Evolutionary conservation across 352 stramenopile species (phyloP).

Genomic region (Hyaloperonospora brassicae): DNA sequence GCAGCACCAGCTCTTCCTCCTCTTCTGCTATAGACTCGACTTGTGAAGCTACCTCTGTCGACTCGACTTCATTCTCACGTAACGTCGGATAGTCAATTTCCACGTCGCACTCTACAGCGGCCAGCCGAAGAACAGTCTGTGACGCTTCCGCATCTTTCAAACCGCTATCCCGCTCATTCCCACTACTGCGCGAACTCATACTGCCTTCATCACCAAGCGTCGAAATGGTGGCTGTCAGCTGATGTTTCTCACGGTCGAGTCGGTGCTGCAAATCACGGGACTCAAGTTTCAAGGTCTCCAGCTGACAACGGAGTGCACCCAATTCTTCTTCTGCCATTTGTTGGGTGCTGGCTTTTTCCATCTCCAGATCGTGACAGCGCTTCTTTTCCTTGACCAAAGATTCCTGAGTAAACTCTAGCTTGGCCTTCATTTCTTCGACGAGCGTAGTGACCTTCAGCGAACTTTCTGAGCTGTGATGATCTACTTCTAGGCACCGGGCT

Average conservation of each 20-base stretch:
- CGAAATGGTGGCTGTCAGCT: slow-evolving; percentile 21
- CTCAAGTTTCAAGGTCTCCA: slow-evolving; percentile 22
- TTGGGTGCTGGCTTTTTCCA: slow-evolving; percentile 16
- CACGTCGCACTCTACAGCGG: slow-evolving; percentile 6
- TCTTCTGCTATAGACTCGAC: slow-evolving; percentile 30
- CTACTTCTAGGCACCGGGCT: slow-evolving; percentile 23
- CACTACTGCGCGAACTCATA: slow-evolving; percentile 5
- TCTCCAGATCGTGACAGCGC: slow-evolving; percentile 14
- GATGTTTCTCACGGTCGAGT: slow-evolving; percentile 19
- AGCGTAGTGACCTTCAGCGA: background rate
- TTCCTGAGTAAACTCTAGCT: slow-evolving; percentile 18
- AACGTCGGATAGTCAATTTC: slow-evolving; percentile 18
- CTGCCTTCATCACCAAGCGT: slow-evolving; percentile 5
- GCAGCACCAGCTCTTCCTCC: slow-evolving; percentile 10
- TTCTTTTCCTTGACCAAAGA: slow-evolving; percentile 17
- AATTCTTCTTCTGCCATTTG: slow-evolving; percentile 31
- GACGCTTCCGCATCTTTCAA: slow-evolving; percentile 13
- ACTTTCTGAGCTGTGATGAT: slow-evolving; percentile 3
- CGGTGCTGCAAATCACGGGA: slow-evolving; percentile 5
- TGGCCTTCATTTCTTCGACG: slow-evolving; percentile 13
- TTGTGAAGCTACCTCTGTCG: slow-evolving; percentile 17
- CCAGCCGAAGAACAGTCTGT: slow-evolving; percentile 16
- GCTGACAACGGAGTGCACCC: slow-evolving; percentile 19
- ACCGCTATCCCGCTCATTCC: slow-evolving; percentile 11
- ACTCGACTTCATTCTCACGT: background rate